Base-by-base conservation (phyloP, 1,139 yeast species). In the Ogataea hybrid region DNA sequence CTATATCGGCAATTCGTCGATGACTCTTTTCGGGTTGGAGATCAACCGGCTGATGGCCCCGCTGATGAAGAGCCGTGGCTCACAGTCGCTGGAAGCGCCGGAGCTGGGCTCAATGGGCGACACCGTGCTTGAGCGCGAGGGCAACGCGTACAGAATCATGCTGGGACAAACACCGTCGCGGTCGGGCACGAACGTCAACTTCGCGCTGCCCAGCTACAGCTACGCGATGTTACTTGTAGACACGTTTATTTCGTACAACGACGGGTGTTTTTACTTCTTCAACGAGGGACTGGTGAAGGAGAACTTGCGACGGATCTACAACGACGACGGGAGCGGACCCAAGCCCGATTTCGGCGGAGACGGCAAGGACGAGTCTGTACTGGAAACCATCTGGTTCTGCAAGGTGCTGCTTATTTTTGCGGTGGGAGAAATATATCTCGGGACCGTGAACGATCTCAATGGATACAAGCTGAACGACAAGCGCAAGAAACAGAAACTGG, bases 221-320 rank as follows among this genome's bases (percentile, higher is more conserved):
- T 82, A 84, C 55, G 92, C 95, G 5, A 75, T 83, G 75, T 62
- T 81, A 11, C 67, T 85, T 43, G 84, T 84, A 12, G 92, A 84
- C 54, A 81, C 87, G 0, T 86, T 86, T 53, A 76, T 85, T 46
- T 81, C 82, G 41, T 86, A 84, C 57, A 82, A 86, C 54, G 92
- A 84, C 58, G 94, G 92, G 1, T 84, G 95, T 54, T 87, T 85
- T 60, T 87, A 87, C 62, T 86, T 86, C 57, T 84, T 86, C 66
- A 87, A 87, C 58, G 90, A 84, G 57, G 94, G 94, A 0, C 58
- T 83, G 23, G 86, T 83, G 22, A 83, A 83, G 56, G 75, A 76
- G 48, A 81, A 79, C 48, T 59, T 84, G 39, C 74, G 78, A 66
- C 73, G 81, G 46, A 68, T 83, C 25, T 84, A 82, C 57, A 69